A percentile compares a stretch with the other conserved stretches of the same genome.
phyloP scores from a whole-genome alignment of 2,329 filamentous ascomycete genomes.

The Davidsoniella neocaledoniae region DNA sequence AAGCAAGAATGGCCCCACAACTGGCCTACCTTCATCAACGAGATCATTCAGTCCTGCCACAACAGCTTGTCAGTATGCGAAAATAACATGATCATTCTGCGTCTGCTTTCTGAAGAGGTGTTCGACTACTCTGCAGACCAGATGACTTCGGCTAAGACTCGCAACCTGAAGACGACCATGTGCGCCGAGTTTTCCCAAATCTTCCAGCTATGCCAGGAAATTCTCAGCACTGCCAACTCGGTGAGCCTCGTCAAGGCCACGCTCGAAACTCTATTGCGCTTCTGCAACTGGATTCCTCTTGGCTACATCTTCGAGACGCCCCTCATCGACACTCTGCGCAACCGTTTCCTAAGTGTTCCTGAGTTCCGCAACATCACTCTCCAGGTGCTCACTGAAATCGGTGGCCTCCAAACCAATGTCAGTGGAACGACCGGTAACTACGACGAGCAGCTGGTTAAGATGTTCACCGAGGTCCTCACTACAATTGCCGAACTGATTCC shows the following conservation, averaged over 20 bases:
- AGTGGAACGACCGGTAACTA: slow-evolving; percentile 54
- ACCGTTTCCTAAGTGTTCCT: slow-evolving; percentile 77
- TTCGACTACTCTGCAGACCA: slow-evolving; percentile 98
- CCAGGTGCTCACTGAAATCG: slow-evolving; percentile 95
- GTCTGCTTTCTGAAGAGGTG: slow-evolving; percentile 89
- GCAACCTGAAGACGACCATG: slow-evolving; percentile 96
- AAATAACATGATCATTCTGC: slow-evolving; percentile 98
- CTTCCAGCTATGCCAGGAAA: slow-evolving; percentile 93
- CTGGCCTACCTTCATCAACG: slow-evolving; percentile 99
- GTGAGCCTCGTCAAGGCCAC: slow-evolving; percentile 88
- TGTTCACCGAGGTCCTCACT: slow-evolving; percentile 94
- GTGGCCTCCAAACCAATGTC: slow-evolving; percentile 69
- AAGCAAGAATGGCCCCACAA: slow-evolving; percentile 99
- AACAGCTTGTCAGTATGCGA: slow-evolving; percentile 94
- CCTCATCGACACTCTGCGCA: slow-evolving; percentile 85
- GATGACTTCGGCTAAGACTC: slow-evolving; percentile 96
- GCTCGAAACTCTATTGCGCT: slow-evolving; percentile 82
- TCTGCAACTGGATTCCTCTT: slow-evolving; percentile 97
- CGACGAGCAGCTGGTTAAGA: slow-evolving; percentile 88
- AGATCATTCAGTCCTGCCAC: slow-evolving; percentile 93
- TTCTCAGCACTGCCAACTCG: slow-evolving; percentile 77
- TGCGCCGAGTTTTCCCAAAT: slow-evolving; percentile 97
- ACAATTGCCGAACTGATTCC: slow-evolving; percentile 90
- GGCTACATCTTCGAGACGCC: slow-evolving; percentile 98
- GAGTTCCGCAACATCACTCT: slow-evolving; percentile 95